Evolutionary conservation across 805 yeast genomes (phyloP).

Genomic region (Teunomyces atbi): DNA sequence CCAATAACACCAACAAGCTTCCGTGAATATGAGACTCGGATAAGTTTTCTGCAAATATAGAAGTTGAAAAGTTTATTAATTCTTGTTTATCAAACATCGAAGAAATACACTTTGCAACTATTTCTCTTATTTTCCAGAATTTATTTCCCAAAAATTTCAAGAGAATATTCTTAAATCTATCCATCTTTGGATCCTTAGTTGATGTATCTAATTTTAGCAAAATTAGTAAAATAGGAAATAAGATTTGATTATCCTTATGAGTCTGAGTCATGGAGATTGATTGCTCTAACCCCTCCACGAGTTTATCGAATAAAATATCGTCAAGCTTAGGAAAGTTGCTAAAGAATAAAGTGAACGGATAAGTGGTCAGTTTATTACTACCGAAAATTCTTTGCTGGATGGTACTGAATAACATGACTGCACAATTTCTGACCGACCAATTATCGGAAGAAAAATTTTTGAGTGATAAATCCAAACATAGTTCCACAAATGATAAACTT

Average conservation of each 20-base stretch:
- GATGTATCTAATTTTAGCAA: slow-evolving; percentile 66
- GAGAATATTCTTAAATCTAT: slow-evolving; percentile 45
- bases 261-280: slow-evolving; percentile 11
- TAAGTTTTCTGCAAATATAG: neutral
- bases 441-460: slow-evolving; percentile 58
- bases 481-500: slow-evolving; percentile 51
- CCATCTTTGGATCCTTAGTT: slow-evolving; percentile 47
- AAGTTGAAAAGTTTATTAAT: slow-evolving; percentile 11
- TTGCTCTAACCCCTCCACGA: slow-evolving; percentile 21
- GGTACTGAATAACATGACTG: slow-evolving; percentile 88
- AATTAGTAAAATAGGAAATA: slow-evolving; percentile 75
- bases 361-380: slow-evolving; percentile 37
- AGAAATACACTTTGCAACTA: slow-evolving; percentile 73
- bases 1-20: slow-evolving; percentile 18
- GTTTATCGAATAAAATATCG: slow-evolving; percentile 43
- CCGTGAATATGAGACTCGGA: slow-evolving; percentile 11
- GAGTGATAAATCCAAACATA: slow-evolving; percentile 61
- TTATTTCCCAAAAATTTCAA: slow-evolving; percentile 44
- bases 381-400: slow-evolving; percentile 81
- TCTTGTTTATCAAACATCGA: slow-evolving; percentile 34
- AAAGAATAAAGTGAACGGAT: slow-evolving; percentile 70
- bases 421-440: slow-evolving; percentile 91
- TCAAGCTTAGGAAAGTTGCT: slow-evolving; percentile 56
- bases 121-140: slow-evolving; percentile 84
- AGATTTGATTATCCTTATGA: slow-evolving; percentile 48